phyloP scores from a whole-genome alignment of 768 basidiomycete species.

The Leccinum incarnatum region DNA sequence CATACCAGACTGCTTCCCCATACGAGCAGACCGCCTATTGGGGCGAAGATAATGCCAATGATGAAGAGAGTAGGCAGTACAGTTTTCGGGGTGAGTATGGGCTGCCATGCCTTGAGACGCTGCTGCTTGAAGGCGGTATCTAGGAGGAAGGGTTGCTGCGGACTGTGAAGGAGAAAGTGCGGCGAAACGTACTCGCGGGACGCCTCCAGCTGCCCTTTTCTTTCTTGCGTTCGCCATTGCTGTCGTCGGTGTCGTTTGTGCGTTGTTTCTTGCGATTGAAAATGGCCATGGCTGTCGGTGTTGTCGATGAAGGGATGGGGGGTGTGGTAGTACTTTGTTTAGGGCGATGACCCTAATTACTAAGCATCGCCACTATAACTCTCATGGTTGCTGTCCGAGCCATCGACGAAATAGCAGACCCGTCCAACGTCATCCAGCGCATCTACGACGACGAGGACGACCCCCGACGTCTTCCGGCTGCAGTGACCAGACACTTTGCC shows the following conservation, averaged over 20 bases:
- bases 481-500: conserved; percentile 47
- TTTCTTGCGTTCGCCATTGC: conserved; percentile 57
- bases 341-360: conserved; percentile 7
- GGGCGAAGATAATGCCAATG: conserved; percentile 91
- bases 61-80: conserved; percentile 96
- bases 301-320: conserved; percentile 8
- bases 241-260: conserved; percentile 36
- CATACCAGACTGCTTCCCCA: conserved; percentile 78
- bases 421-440: conserved; percentile 45
- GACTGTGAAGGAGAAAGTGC: conserved; percentile 10
- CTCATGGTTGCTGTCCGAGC: conserved; percentile 53
- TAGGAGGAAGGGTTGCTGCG: conserved; percentile 31
- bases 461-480: conserved; percentile 35
- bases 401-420: conserved; percentile 48
- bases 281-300: conserved; percentile 45
- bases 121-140: conserved; percentile 99
- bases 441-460: conserved; percentile 38
- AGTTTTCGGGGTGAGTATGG: conserved; percentile 96
- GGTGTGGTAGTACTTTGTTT: conserved; percentile 2
- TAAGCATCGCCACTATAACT: conserved; percentile 10
- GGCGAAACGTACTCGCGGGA: conserved; percentile 68
- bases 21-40: conserved; percentile 91
- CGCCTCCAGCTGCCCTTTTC: conserved; percentile 81
- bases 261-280: conserved; percentile 53
- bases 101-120: conserved; percentile 99